Percentiles rank a stretch among this genome's conserved stretches.
phyloP scores from a whole-genome alignment of 2,329 filamentous ascomycete species.

The Mariannaea sp. region DNA sequence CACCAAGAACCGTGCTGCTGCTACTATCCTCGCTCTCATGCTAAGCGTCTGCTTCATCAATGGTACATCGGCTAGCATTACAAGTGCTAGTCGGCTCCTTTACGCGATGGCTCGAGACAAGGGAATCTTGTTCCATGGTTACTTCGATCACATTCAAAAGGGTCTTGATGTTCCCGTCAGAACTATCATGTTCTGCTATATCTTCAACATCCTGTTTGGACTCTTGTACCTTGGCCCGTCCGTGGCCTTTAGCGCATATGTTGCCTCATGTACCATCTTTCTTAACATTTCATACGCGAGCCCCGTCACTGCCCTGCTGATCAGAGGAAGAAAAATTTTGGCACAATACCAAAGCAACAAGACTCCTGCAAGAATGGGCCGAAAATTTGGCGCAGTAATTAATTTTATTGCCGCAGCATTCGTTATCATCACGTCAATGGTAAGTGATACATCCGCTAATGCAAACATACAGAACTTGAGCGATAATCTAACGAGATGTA shows the following conservation, averaged over 20 bases:
- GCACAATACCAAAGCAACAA: conserved; percentile 29
- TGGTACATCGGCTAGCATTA: conserved; percentile 51
- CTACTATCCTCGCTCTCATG: conserved; percentile 48
- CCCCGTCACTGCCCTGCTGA: conserved; percentile 44
- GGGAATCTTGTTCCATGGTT: conserved; percentile 40
- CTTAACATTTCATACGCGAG: conserved; percentile 51
- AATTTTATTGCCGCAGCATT: conserved; percentile 38
- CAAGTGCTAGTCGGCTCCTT: conserved; percentile 48
- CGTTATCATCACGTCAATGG: conserved; percentile 44
- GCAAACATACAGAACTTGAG: neutral
- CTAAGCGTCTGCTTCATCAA: conserved; percentile 52
- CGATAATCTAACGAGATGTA: neutral
- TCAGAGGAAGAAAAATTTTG: conserved; percentile 41
- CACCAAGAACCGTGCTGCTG: conserved; percentile 45
- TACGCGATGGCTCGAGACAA: conserved; percentile 52
- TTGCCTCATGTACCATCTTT: conserved; percentile 49
- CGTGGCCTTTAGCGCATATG: conserved; percentile 51
- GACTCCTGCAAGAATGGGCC: conserved; percentile 37
- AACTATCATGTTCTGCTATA: conserved; percentile 45
- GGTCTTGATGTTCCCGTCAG: conserved; percentile 47
- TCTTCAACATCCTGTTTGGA: conserved; percentile 49
- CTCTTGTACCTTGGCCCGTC: conserved; percentile 48
- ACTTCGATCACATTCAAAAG: conserved; percentile 42
- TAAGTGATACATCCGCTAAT: conserved; percentile 20
- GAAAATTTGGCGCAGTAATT: conserved; percentile 28